Percentiles rank a stretch among this genome's conserved stretches.
Conservation (phyloP, 176 grass and related monocot genomes). For the Melocanna baccifera region DNA sequence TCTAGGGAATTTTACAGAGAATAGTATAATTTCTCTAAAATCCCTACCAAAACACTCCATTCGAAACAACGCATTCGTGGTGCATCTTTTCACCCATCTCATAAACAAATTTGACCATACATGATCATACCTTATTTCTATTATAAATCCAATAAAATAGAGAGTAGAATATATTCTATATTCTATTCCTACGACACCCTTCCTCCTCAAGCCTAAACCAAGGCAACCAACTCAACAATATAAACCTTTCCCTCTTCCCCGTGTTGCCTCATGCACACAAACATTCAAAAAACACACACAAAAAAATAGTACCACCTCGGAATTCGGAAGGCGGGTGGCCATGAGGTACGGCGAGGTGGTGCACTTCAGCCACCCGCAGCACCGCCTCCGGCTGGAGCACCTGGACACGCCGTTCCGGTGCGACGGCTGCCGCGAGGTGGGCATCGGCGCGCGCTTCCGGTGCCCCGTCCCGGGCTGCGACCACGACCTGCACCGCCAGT, state of each 20-base stretch:
- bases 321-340: neutral
- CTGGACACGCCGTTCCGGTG: slow-evolving; percentile 78
- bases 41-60: neutral
- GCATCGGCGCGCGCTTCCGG: slow-evolving; percentile 76
- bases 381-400: slow-evolving; percentile 80
- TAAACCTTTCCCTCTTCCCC: neutral
- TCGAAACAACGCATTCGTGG: neutral
- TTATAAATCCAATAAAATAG: neutral
- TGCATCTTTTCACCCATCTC: neutral
- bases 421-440: slow-evolving; percentile 84
- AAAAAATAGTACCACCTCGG: neutral
- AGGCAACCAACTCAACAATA: neutral
- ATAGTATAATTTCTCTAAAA: neutral
- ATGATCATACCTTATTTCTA: neutral
- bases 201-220: slow-evolving; percentile 14
- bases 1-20: neutral
- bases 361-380: slow-evolving; percentile 92
- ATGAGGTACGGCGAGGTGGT: slow-evolving; percentile 88
- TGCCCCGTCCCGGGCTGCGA: slow-evolving; percentile 57
- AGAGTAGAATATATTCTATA: slow-evolving; percentile 24
- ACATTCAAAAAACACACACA: neutral
- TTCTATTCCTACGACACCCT: slow-evolving; percentile 39
- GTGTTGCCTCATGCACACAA: neutral
- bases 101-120: neutral
- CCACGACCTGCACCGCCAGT: slow-evolving; percentile 93